Base-by-base conservation (phyloP, 768 basidiomycete genomes). In the Pleurotus sapidus region DNA sequence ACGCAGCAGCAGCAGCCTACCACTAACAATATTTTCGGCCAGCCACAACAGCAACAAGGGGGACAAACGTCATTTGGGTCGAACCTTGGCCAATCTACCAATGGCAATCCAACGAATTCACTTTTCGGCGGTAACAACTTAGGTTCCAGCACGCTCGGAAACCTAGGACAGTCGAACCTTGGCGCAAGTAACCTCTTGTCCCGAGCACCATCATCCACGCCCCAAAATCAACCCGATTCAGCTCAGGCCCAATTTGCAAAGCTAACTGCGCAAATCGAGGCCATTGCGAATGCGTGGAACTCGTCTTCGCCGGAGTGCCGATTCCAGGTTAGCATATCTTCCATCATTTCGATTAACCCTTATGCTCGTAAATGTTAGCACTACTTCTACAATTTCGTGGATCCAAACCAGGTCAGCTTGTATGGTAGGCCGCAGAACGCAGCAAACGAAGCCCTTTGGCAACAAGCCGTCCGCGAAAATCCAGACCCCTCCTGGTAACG, bases 341-440 rank as follows among this genome's bases (percentile, higher is more conserved):
- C 30, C 27, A 14, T 14, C 25, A 4, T 11, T n/a, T 49, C 8
- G 7, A 14, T 55, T 4, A 18, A 20, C 23, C 55, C 18, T 53
- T 25, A 39, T 57, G 27, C 25, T 43, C 1, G 25, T 23, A 12
- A 38, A 3, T 55, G 11, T 34, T 8, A 93, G 91, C 82, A 91
- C 61, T 84, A 83, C 60, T 95, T 95, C 63, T 94, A 95, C 68
- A 94, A 93, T 63, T 73, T 91, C 12, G 90, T 93, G 3, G 84
- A 89, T 63, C 89, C 90, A 0, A 74, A 73, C 4, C 78, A 86
- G 61, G 83, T 89, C 2, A 76, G 73, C 24, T 62, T 85, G 51
- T 95, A 90, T 60, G 85, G 81, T 5, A 84, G 89, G 14, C 92
- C 93, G 11, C 68, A 77, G 12, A 91, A 91, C 63, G 85, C 86